Evolutionary conservation across 176 grass and related monocot genomes (phyloP), one percentile per base, ranked within the genome.

Genomic region (Saccharum officinarum): DNA sequence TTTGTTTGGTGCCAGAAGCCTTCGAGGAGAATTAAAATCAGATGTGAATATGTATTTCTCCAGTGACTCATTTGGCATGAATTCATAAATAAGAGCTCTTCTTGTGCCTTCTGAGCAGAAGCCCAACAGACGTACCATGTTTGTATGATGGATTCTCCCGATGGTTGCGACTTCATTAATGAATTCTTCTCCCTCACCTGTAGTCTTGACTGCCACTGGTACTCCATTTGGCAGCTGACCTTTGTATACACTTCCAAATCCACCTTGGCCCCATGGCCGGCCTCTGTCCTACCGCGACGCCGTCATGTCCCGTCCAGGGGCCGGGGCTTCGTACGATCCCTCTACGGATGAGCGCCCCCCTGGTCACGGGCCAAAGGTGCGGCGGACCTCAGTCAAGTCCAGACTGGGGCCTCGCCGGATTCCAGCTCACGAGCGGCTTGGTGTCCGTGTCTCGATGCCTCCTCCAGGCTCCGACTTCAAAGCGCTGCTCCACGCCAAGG

Each of bases 81-180:
- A 92, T 44, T 94, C 89, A 13, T 91, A 94, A 22, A 91, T 57
- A 16, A 94, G 75, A 18, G 92, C 86, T 3, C 60, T 80, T 1
- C 88, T 83, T 17, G 82, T 73, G 55, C 83, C 80, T 47, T 94
- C 92, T 0, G 89, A 94, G 61, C 83, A 91, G 44, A 91, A 94
- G 2, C 89, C 92, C 1, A 91, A 7, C 61, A 94, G 79, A 3
- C 80, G 86, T 52, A 94, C 92, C 10, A 94, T 79, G 14, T 95
- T 95, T 74, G 86, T 23, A 79, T 95, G 93, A 54, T 92, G 91
- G 16, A 92, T 95, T 39, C 36, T 28, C 36, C 93, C 93, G 0
- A 95, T 89, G 46, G 93, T 95, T 44, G 93, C 90, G 0, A 95
- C 90, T 65, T 95, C 93, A 70, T 92, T 95, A 47, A 95, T 92